Conservation (phyloP, 1,284 basidiomycete genomes). For the Kwoniella shivajii region DNA sequence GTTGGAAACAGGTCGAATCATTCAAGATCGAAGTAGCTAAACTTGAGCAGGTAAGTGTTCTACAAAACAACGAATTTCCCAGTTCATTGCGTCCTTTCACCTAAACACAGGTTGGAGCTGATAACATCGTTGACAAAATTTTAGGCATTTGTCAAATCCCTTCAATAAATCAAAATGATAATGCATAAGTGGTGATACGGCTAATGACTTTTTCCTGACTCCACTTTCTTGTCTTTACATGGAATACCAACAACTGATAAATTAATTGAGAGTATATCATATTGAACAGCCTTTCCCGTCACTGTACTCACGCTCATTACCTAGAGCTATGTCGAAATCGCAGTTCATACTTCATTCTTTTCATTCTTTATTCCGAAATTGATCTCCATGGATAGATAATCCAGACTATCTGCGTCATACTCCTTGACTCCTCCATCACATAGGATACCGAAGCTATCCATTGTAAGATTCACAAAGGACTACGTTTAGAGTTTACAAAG, state of each 20-base stretch:
- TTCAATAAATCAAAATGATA: constrained; percentile 37
- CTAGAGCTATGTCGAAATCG: no score
- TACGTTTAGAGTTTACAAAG: background rate
- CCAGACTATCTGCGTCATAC: no score
- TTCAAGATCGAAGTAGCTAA: constrained; percentile 54
- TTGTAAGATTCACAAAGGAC: background rate
- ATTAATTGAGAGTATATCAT: no score
- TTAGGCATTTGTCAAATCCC: constrained; percentile 48
- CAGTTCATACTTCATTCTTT: no score
- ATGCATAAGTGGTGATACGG: background rate
- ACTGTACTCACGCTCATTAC: no score
- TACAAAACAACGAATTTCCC: background rate
- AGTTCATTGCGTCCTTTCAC: background rate
- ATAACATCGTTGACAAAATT: background rate
- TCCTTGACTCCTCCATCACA: background rate
- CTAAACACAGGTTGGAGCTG: background rate
- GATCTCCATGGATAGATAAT: no score
- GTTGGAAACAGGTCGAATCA: constrained; percentile 54
- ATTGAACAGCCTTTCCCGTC: no score
- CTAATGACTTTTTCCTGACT: background rate
- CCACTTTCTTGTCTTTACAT: no score
- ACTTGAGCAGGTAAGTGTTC: constrained; percentile 50
- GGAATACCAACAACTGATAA: no score
- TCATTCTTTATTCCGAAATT: no score
- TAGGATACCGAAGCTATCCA: background rate